Evolutionary conservation across 805 yeast species (phyloP).

Genomic region (Candida silvatica): DNA sequence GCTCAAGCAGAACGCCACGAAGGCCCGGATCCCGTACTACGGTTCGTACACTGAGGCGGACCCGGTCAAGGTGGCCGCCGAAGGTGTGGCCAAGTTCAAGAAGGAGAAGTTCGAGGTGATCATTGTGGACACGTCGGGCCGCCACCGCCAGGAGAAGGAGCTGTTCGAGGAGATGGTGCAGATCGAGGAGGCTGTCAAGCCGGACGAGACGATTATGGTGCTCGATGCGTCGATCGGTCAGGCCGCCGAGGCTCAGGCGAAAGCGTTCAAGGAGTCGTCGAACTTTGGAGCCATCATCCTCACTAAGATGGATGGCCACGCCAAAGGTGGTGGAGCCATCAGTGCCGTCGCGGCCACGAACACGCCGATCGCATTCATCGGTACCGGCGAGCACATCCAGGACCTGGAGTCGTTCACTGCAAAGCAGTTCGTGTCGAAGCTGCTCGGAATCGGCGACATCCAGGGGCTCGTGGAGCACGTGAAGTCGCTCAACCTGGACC

Average conservation of each 20-base stretch:
- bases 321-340: conserved; percentile 99
- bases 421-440: conserved; percentile 78
- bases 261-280: conserved; percentile 87
- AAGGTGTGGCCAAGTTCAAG: conserved; percentile 87
- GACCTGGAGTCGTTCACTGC: conserved; percentile 92
- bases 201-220: conserved; percentile 97
- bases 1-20: conserved; percentile 93
- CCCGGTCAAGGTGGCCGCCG: conserved; percentile 85
- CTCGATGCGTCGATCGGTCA: conserved; percentile 97
- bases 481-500: conserved; percentile 77
- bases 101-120: conserved; percentile 88
- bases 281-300: conserved; percentile 92
- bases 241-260: conserved; percentile 93
- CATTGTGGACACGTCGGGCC: conserved; percentile 95
- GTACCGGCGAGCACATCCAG: conserved; percentile 96
- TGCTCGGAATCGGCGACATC: conserved; percentile 91
- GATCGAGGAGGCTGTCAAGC: conserved; percentile 77
- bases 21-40: conserved; percentile 87
- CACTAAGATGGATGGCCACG: conserved; percentile 98
- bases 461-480: conserved; percentile 94
- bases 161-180: conserved; percentile 92
- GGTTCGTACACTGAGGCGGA: conserved; percentile 95
- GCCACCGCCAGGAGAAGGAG: conserved; percentile 92
- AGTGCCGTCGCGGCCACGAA: conserved; percentile 97
- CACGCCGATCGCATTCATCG: conserved; percentile 92